Percentiles rank a stretch among this genome's conserved stretches.
phyloP scores from a whole-genome alignment of 768 basidiomycete genomes.

The Chiua virens region DNA sequence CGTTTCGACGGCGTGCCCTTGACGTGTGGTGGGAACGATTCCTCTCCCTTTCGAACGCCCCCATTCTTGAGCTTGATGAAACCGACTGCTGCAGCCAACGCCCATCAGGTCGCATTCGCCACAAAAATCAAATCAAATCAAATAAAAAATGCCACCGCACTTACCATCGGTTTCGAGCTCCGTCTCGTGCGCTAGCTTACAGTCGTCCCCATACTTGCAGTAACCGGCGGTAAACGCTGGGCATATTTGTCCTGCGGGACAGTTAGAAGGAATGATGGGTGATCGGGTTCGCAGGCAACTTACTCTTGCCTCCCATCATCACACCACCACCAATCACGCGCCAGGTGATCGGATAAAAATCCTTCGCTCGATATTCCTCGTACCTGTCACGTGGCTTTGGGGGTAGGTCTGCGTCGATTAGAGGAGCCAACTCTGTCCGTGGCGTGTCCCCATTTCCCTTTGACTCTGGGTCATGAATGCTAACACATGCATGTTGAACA shows the following conservation, averaged over 20 bases:
- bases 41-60: not conserved
- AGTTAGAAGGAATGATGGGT: not conserved
- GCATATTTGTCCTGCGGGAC: constrained; percentile 24
- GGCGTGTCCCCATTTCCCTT: not conserved
- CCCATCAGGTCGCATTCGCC: not conserved
- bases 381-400: constrained; percentile 27
- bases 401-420: constrained; percentile 18
- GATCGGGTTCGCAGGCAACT: constrained; percentile 5
- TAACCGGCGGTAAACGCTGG: constrained; percentile 22
- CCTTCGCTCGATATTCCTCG: constrained; percentile 43
- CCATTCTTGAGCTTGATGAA: constrained; percentile 14
- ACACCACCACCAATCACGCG: constrained; percentile 79
- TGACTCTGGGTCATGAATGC: constrained; percentile 43
- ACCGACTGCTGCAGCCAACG: constrained; percentile 8
- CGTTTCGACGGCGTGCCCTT: constrained; percentile 8
- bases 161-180: constrained; percentile 23
- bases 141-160: constrained; percentile 1
- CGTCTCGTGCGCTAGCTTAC: constrained; percentile 31
- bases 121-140: not conserved
- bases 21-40: not conserved
- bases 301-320: constrained; percentile 49
- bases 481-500: constrained; percentile 21
- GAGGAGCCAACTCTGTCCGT: constrained; percentile 1
- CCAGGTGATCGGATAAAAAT: constrained; percentile 69
- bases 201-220: constrained; percentile 28